Evolutionary conservation across 2,329 filamentous ascomycete species (phyloP).

Genomic region (Fusarium sp.): DNA sequence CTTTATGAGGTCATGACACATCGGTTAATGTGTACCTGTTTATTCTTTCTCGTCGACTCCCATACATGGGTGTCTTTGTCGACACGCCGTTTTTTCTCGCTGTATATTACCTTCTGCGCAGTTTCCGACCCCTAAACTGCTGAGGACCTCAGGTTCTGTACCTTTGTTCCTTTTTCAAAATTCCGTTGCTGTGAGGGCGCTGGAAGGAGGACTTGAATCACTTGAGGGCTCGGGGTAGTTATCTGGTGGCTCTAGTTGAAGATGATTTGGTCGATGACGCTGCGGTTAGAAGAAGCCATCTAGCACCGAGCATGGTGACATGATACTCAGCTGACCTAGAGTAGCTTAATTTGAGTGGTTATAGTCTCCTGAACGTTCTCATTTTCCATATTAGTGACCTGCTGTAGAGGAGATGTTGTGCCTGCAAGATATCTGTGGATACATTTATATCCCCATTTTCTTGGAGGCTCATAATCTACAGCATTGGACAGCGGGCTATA

Average conservation of each 20-base stretch:
- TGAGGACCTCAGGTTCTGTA: constrained; percentile 2
- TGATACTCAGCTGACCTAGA: constrained; percentile 22
- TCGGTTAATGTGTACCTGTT: constrained; percentile 49
- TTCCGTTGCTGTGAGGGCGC: background rate
- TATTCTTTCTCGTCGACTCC: constrained; percentile 32
- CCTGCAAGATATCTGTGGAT: background rate
- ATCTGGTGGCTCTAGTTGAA: constrained; percentile 17
- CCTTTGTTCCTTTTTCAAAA: constrained; percentile 16
- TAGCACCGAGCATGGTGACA: constrained; percentile 10
- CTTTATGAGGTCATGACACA: constrained; percentile 49
- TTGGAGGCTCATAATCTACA: background rate
- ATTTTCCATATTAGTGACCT: background rate
- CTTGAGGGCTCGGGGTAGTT: constrained; percentile 1
- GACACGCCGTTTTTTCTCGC: constrained; percentile 28
- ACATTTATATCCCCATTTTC: background rate
- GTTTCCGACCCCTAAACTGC: constrained; percentile 44
- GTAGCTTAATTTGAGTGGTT: constrained; percentile 39
- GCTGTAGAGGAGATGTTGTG: background rate
- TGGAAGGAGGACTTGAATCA: background rate
- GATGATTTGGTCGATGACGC: constrained; percentile 19
- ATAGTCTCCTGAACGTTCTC: constrained; percentile 19
- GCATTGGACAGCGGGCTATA: too few species aligned
- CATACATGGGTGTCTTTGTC: constrained; percentile 28
- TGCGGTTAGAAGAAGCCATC: constrained; percentile 20
- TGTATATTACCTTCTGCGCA: constrained; percentile 46